Percentiles rank a stretch among this genome's conserved stretches.
Evolutionary conservation across 2,329 filamentous ascomycete species (phyloP).

Genomic region (Gaeumannomyces sp.): DNA sequence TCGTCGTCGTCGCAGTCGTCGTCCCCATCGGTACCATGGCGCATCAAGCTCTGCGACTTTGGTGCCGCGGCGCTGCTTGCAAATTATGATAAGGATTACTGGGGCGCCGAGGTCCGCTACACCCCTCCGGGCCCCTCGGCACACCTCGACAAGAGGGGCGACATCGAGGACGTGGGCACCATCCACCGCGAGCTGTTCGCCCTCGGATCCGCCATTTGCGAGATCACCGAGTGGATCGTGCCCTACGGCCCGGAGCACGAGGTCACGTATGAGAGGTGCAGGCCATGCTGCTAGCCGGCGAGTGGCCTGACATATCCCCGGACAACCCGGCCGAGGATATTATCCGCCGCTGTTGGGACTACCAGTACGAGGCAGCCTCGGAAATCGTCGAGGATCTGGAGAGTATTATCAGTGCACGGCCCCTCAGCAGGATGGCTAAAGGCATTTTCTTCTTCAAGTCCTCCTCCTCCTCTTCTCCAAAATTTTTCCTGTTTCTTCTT

Average conservation of each 20-base stretch:
- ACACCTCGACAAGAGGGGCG: background rate
- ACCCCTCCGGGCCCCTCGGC: background rate
- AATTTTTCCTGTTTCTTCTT: background rate
- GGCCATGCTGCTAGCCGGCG: background rate
- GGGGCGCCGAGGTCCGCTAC: background rate
- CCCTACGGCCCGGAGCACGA: background rate
- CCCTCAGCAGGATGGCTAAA: background rate
- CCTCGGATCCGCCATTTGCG: slow-evolving; percentile 2
- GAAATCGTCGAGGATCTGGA: background rate
- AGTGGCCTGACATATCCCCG: background rate
- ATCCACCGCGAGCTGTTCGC: background rate
- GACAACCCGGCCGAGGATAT: background rate
- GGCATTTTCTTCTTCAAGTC: background rate
- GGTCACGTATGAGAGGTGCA: slow-evolving; percentile 1
- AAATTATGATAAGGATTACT: background rate
- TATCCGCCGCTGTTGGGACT: background rate
- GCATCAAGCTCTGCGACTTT: slow-evolving; percentile 1
- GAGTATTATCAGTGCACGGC: background rate
- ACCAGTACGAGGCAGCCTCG: background rate
- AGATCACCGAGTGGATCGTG: background rate
- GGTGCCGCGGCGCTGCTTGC: background rate
- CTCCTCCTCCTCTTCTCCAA: no score
- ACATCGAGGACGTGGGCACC: background rate
- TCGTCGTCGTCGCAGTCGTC: no score
- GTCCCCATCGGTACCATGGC: background rate